Conservation (phyloP, 352 stramenopile species). For the Blastocystis sp. region DNA sequence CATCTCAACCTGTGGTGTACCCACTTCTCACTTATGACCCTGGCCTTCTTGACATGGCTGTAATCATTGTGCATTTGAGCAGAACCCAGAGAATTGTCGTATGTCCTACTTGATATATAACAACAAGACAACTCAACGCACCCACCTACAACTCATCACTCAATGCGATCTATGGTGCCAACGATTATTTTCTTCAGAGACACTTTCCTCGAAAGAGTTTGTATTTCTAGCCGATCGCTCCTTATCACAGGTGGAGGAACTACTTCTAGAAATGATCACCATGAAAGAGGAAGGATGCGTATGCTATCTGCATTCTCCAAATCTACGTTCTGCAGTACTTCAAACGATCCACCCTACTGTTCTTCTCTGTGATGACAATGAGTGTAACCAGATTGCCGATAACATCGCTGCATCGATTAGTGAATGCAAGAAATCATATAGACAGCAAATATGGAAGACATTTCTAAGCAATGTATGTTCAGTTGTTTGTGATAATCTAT, state of each 20-base stretch:
- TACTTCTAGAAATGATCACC: conserved; percentile 2
- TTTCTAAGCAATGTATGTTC: neutral
- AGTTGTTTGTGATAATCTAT: neutral
- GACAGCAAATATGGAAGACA: conserved; percentile 1
- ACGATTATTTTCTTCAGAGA: neutral
- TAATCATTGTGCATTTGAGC: neutral
- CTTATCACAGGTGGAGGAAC: neutral
- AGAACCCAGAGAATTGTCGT: neutral
- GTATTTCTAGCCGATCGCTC: neutral
- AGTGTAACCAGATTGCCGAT: neutral
- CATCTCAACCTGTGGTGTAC: neutral
- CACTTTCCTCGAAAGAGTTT: neutral
- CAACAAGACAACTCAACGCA: neutral
- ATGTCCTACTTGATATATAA: neutral
- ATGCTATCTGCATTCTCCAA: neutral
- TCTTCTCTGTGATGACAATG: neutral
- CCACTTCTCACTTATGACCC: conserved; percentile 28
- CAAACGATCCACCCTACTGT: neutral
- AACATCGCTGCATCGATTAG: neutral
- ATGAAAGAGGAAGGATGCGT: neutral
- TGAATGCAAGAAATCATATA: neutral
- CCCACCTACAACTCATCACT: neutral
- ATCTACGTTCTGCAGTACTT: neutral
- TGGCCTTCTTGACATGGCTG: neutral
- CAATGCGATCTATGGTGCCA: conserved; percentile 28